Evolutionary conservation across 1,284 basidiomycete genomes (phyloP), one percentile per base, ranked within the genome.

Genomic region (Pyrrhoderma lamaoense): DNA sequence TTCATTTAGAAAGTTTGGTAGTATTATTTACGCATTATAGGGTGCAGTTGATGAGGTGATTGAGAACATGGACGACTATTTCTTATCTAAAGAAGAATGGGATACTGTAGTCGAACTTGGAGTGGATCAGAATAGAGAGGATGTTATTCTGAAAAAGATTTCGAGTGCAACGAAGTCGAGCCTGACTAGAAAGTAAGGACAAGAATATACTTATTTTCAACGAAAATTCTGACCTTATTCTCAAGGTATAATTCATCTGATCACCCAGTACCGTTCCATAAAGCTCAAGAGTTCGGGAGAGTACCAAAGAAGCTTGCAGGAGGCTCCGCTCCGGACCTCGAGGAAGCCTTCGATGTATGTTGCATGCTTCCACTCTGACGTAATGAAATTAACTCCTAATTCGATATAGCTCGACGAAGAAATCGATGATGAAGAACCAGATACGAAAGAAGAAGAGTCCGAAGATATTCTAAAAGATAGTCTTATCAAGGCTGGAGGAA

Each of bases 71-170:
- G 95, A 99, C 66, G 86, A 89, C 44, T 99, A 99, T 67, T 98
- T 82, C 67, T 69, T 99, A 35, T 85, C 85, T 4, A 88, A 89
- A 57, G 95, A 98, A 36, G 95, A 99, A 63, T 95, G 94, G 89
- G 96, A 99, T 60, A 85, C 89, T 8, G 77, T 98, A 47, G 78
- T 98, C 49, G 95, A 99, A 65, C 77, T 99, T 8, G 95, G 94
- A 0, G 77, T 99, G 8, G 94, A 83, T 53, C 76, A 85, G 4
- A 79, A 85, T 61, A 81, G 79, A 57, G 88, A 89, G 43, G 86
- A 87, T 0, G 42, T 74, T 0, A 73, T 93, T 7, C 65, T 89
- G 57, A 97, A 95, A 73, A 86, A 86, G 70, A 91, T 99, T 31
- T 73, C 90, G 0, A 64, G 85, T 0, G 77, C 85, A 0, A 85